Percentiles rank a stretch among this genome's conserved stretches.
These are phyloP conservation scores for Cryptococcus jaspeensis DNA, from an alignment of 1,284 basidiomycete genomes.

Conservation along the genomic window DNA sequence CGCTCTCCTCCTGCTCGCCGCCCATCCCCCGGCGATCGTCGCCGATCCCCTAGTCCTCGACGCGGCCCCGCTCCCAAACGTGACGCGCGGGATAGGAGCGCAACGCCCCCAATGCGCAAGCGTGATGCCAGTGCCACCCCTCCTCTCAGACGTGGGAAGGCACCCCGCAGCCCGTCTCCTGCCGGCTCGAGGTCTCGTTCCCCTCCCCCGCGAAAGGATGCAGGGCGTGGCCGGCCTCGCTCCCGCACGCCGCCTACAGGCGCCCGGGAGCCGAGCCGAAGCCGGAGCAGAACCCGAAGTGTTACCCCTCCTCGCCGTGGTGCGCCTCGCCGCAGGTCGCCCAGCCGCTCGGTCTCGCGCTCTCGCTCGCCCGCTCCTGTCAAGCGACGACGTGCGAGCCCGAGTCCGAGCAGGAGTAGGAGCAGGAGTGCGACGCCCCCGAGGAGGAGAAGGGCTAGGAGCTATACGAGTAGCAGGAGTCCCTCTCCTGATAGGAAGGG, in stretches of 20 bases:
- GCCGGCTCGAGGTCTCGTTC: no score
- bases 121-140: not conserved
- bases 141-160: not conserved
- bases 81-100: not conserved
- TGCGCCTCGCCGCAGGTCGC: not conserved
- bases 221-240: not conserved
- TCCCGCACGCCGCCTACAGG: not conserved
- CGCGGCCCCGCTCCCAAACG: not conserved
- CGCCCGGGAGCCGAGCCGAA: not conserved
- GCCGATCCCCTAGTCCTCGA: conserved; percentile 17
- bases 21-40: conserved; percentile 16
- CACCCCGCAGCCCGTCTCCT: no score
- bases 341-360: not conserved
- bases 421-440: conserved; percentile 1
- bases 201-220: no score
- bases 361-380: conserved; percentile 7
- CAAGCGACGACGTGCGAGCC: not conserved
- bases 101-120: not conserved
- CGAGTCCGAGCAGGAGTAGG: conserved; percentile 1
- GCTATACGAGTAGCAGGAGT: no score
- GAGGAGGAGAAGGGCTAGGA: conserved; percentile 7
- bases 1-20: conserved; percentile 10
- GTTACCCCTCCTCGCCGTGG: not conserved
- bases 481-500: no score
- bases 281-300: not conserved